Conservation (phyloP, 495 filamentous ascomycete genomes). For the Amorphotheca resinae region DNA sequence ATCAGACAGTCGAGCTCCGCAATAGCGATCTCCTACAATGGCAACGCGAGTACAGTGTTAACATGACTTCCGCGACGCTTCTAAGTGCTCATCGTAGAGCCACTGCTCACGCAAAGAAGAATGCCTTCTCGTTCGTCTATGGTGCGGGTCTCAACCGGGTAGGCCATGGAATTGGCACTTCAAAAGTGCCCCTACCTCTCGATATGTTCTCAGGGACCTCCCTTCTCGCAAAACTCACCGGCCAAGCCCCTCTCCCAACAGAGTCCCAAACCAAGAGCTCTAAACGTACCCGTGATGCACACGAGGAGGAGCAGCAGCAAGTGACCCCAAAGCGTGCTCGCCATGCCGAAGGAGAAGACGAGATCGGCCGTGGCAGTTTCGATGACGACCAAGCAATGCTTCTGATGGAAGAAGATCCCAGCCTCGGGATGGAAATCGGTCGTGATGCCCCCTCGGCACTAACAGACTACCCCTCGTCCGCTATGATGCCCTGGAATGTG, state of each 20-base stretch:
- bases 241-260: slow-evolving; percentile 5
- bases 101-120: slow-evolving; percentile 36
- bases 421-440: slow-evolving; percentile 38
- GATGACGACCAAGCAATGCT: slow-evolving; percentile 24
- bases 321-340: slow-evolving; percentile 18
- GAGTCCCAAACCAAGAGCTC: slow-evolving; percentile 10
- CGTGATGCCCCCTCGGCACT: slow-evolving; percentile 45
- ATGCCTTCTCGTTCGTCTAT: slow-evolving; percentile 40
- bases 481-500: slow-evolving; percentile 61
- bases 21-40: slow-evolving; percentile 12
- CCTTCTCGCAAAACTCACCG: slow-evolving; percentile 35
- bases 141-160: slow-evolving; percentile 45
- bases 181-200: slow-evolving; percentile 32
- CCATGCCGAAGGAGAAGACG: slow-evolving; percentile 13
- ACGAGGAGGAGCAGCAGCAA: slow-evolving; percentile 21
- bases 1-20: slow-evolving; percentile 9
- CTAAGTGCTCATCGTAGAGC: slow-evolving; percentile 24
- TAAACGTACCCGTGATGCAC: slow-evolving; percentile 25
- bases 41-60: slow-evolving; percentile 16
- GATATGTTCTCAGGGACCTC: slow-evolving; percentile 41
- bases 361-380: slow-evolving; percentile 29
- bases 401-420: slow-evolving; percentile 28
- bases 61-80: slow-evolving; percentile 11
- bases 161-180: slow-evolving; percentile 33
- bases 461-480: slow-evolving; percentile 43